Evolutionary conservation across 345 rosid genomes (phyloP).

Genomic region (Arabidopsis arenosa): DNA sequence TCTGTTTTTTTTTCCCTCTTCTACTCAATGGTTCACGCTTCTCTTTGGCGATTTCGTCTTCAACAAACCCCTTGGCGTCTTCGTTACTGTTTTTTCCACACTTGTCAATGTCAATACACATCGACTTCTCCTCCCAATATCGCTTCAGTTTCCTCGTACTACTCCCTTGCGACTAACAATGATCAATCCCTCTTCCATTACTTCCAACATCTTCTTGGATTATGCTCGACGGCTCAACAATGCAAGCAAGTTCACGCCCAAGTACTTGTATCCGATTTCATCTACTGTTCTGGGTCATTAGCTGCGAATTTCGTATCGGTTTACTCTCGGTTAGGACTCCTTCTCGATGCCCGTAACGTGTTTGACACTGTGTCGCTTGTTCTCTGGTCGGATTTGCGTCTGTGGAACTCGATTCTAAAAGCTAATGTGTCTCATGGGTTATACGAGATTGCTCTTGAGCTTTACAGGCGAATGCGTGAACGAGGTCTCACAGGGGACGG

Average conservation of each 20-base stretch:
- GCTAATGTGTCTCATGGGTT: constrained; percentile 55
- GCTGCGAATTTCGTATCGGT: constrained; percentile 58
- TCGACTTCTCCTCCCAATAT: constrained; percentile 16
- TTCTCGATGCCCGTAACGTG: constrained; percentile 54
- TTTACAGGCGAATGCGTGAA: constrained; percentile 59
- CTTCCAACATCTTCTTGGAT: constrained; percentile 53
- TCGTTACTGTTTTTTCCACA: constrained; percentile 15
- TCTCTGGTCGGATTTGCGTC: constrained; percentile 46
- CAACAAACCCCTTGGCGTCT: constrained; percentile 30
- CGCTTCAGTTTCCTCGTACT: constrained; percentile 28
- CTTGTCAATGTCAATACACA: constrained; percentile 23
- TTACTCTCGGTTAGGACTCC: constrained; percentile 55
- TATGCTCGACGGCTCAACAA: constrained; percentile 45
- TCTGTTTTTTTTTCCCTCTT: too few species aligned
- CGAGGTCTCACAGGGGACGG: constrained; percentile 60
- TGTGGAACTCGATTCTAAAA: constrained; percentile 67
- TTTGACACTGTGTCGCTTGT: constrained; percentile 49
- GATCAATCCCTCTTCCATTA: constrained; percentile 40
- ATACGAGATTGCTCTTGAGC: constrained; percentile 48
- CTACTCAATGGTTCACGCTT: constrained; percentile 36
- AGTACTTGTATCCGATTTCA: constrained; percentile 44
- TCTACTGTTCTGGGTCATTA: constrained; percentile 54
- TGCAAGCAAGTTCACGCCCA: constrained; percentile 56
- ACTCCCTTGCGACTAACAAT: constrained; percentile 24
- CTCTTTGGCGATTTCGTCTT: constrained; percentile 41